Percentiles rank a stretch among this genome's conserved stretches.
Conservation (phyloP, 345 rosid species). For the Ceriops decandra region DNA sequence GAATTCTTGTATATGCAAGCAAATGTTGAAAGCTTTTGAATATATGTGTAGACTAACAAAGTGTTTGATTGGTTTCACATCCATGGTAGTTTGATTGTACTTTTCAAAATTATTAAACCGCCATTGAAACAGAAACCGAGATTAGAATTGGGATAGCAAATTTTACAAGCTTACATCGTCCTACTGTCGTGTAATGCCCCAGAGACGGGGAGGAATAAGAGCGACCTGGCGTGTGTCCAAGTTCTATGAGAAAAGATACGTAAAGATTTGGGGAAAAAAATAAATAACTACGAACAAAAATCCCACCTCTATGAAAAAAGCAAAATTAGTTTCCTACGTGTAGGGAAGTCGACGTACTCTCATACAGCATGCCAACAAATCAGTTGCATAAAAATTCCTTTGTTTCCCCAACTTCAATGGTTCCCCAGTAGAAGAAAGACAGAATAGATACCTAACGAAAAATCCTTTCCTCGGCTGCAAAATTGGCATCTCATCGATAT, state of each 20-base stretch:
- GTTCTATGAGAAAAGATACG: too few relatives aligned
- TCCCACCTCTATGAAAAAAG: not conserved
- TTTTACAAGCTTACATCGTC: too few relatives aligned
- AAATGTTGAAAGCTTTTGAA: too few relatives aligned
- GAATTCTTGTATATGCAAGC: too few relatives aligned
- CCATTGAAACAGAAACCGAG: too few relatives aligned
- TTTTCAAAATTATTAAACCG: too few relatives aligned
- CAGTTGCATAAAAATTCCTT: conserved; percentile 3
- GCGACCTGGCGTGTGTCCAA: too few relatives aligned
- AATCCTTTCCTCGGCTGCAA: conserved; percentile 2
- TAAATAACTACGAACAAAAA: not conserved
- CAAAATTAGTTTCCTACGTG: not conserved
- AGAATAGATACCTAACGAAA: conserved; percentile 7
- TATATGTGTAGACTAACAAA: not conserved
- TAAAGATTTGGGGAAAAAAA: too few relatives aligned
- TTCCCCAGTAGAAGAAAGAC: conserved; percentile 9
- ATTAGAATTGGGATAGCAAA: too few relatives aligned
- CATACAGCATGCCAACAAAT: not conserved
- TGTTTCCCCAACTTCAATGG: conserved; percentile 12
- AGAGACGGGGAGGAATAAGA: not conserved
- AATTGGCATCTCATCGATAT: conserved; percentile 18
- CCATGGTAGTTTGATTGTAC: too few relatives aligned
- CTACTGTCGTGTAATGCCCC: too few relatives aligned
- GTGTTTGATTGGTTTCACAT: too few relatives aligned
- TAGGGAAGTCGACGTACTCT: not conserved